Evolutionary conservation across 345 rosid genomes (phyloP), one percentile per base, ranked within the genome.

Genomic region (Schrenkiella parvula): DNA sequence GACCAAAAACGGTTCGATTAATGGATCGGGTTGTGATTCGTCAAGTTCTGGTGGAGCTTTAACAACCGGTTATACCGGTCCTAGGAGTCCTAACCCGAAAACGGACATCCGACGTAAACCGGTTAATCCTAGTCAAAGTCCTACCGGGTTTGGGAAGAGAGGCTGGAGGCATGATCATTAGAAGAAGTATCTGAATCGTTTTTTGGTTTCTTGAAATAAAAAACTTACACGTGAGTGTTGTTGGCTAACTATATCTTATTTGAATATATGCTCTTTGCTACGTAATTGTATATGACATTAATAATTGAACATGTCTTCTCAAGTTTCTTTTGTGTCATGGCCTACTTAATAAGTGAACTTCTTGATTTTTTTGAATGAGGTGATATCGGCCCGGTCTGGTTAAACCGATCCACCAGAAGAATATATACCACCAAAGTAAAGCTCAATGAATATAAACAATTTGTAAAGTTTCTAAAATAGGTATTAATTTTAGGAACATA

Each of bases 31-130:
- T 28, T 82, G 87, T 62, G 97, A 93, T 70, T 91, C 97, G 0
- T 86, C 92, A 0, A 91, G 92, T 68, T 86, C 95, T 0, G 86
- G 91, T 12, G 89, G 87, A 5, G 89, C 79, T 1, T 79, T 78
- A 9, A 34, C 78, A 2, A 5, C 81, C 0, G 31, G 74, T 53
- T 86, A 79, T 67, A 83, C 78, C 13, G 83, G 79, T 14, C 83
- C 81, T 0, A 85, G 80, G 39, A 95, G 99, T 73, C 95, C 96
- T 6, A 81, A 80, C 77, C 87, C 85, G 0, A 88, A 80, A 22
- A 12, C 1, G 0, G 75, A 76, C 15, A 55, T 46, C 25, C 41
- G 66, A 43, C 80, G 71, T 70, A 76, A 76, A 55, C 71, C 54
- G 31, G 80, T 70, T 70, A 70, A 71, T 56, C 75, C 75, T 55